Evolutionary conservation across 2,329 filamentous ascomycete genomes (phyloP).

Genomic region (Pyrenophora teres): DNA sequence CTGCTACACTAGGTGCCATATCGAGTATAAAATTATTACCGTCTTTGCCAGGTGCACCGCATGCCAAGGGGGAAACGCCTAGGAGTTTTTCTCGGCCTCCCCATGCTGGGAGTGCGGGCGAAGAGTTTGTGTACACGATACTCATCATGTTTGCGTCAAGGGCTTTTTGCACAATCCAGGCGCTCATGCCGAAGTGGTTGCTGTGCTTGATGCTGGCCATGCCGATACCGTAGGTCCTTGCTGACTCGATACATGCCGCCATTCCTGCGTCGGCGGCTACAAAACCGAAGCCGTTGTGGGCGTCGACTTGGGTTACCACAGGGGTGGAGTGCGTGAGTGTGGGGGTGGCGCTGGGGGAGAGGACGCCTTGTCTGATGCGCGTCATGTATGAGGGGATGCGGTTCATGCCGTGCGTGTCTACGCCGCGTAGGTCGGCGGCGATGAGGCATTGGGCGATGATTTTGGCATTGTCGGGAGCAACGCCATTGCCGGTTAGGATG

Average conservation of each 20-base stretch:
- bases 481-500: slow-evolving; percentile 65
- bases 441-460: slow-evolving; percentile 70
- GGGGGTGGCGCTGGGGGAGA: slow-evolving; percentile 65
- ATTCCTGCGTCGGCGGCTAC: slow-evolving; percentile 70
- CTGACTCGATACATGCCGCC: slow-evolving; percentile 68
- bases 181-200: slow-evolving; percentile 84
- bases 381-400: slow-evolving; percentile 78
- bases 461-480: slow-evolving; percentile 61
- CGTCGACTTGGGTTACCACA: slow-evolving; percentile 70
- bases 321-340: slow-evolving; percentile 67
- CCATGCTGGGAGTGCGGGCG: slow-evolving; percentile 72
- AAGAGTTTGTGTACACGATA: slow-evolving; percentile 64
- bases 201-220: slow-evolving; percentile 76
- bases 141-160: slow-evolving; percentile 69
- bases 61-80: slow-evolving; percentile 75
- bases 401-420: slow-evolving; percentile 82
- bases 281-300: slow-evolving; percentile 75
- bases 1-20: slow-evolving; percentile 72
- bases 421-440: slow-evolving; percentile 74
- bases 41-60: slow-evolving; percentile 67
- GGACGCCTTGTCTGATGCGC: slow-evolving; percentile 70
- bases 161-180: slow-evolving; percentile 79
- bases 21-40: slow-evolving; percentile 70
- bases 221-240: slow-evolving; percentile 70
- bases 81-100: slow-evolving; percentile 71